Conservation (phyloP, 805 yeast species). For the Yarrowia sp. region DNA sequence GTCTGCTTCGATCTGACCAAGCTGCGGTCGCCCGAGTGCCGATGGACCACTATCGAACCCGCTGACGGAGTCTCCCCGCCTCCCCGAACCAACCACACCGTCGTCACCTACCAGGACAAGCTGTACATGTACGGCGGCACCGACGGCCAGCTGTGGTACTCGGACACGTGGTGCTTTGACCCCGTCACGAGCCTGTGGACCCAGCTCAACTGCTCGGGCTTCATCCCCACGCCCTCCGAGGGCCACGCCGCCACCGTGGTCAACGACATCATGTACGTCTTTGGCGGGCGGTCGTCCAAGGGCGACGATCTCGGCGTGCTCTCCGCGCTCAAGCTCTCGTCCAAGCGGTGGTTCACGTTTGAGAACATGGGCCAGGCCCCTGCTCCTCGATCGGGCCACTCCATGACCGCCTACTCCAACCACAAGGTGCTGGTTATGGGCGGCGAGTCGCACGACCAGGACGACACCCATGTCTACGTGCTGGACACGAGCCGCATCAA, state of each 20-base stretch:
- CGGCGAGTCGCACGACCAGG: slow-evolving; percentile 70
- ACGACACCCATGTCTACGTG: slow-evolving; percentile 56
- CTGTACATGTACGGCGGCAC: slow-evolving; percentile 92
- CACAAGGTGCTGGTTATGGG: slow-evolving; percentile 84
- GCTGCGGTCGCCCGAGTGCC: slow-evolving; percentile 76
- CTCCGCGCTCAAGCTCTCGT: slow-evolving; percentile 70
- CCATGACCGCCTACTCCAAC: slow-evolving; percentile 67
- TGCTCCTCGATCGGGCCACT: slow-evolving; percentile 88
- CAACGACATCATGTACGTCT: slow-evolving; percentile 73
- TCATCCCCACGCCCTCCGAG: slow-evolving; percentile 80
- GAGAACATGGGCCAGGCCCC: slow-evolving; percentile 57
- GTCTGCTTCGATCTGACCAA: slow-evolving; percentile 83
- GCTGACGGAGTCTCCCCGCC: slow-evolving; percentile 58
- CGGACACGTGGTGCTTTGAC: slow-evolving; percentile 80
- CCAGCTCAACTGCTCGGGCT: slow-evolving; percentile 64
- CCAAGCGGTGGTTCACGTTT: slow-evolving; percentile 70
- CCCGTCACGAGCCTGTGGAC: slow-evolving; percentile 69
- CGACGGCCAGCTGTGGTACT: slow-evolving; percentile 64
- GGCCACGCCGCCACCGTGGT: slow-evolving; percentile 86
- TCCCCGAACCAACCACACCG: slow-evolving; percentile 86
- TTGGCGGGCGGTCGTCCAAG: slow-evolving; percentile 81
- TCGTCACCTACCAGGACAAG: slow-evolving; percentile 74
- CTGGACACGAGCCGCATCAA: slow-evolving; percentile 54
- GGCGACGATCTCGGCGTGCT: slow-evolving; percentile 68
- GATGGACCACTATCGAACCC: slow-evolving; percentile 75